Evolutionary conservation across 2,329 filamentous ascomycete species (phyloP).

Genomic region (Aspergillus alliaceus): DNA sequence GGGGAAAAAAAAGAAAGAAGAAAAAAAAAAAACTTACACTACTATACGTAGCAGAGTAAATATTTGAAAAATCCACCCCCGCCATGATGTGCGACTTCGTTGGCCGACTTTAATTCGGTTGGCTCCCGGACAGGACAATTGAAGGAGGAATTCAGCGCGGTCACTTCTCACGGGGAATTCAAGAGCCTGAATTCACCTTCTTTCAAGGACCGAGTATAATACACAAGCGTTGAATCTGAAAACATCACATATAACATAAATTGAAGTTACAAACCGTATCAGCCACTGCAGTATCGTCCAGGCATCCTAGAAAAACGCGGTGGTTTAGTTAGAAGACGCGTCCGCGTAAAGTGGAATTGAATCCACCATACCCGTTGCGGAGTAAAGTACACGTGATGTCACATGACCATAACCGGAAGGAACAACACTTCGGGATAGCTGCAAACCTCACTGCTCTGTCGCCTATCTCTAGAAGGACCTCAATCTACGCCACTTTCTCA

Average conservation of each 20-base stretch:
- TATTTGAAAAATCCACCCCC: slow-evolving; percentile 43
- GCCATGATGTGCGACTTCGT: slow-evolving; percentile 32
- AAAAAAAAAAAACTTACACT: slow-evolving; percentile 47
- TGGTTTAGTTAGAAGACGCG: slow-evolving; percentile 33
- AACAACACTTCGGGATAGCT: slow-evolving; percentile 28
- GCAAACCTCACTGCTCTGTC: slow-evolving; percentile 26
- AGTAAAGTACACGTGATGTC: slow-evolving; percentile 24
- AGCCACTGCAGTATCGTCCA: slow-evolving; percentile 33
- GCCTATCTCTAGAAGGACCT: slow-evolving; percentile 15
- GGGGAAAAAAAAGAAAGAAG: slow-evolving; percentile 5
- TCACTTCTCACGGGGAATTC: slow-evolving; percentile 10
- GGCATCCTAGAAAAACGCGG: slow-evolving; percentile 28
- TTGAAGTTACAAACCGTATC: slow-evolving; percentile 16
- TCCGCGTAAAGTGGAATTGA: slow-evolving; percentile 41
- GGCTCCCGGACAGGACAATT: slow-evolving; percentile 23
- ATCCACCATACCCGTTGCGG: slow-evolving; percentile 25
- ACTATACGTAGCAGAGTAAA: slow-evolving; percentile 67
- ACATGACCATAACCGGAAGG: slow-evolving; percentile 26
- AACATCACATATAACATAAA: slow-evolving; percentile 16
- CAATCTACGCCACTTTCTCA: slow-evolving; percentile 11
- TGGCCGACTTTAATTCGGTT: slow-evolving; percentile 20
- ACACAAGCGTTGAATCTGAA: not conserved
- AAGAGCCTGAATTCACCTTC: slow-evolving; percentile 7
- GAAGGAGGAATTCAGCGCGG: slow-evolving; percentile 16
- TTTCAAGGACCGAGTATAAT: slow-evolving; percentile 9